These are phyloP conservation scores for Saccharomyces pastorianus DNA, from an alignment of 1,139 yeast genomes.

Conservation along the genomic window DNA sequence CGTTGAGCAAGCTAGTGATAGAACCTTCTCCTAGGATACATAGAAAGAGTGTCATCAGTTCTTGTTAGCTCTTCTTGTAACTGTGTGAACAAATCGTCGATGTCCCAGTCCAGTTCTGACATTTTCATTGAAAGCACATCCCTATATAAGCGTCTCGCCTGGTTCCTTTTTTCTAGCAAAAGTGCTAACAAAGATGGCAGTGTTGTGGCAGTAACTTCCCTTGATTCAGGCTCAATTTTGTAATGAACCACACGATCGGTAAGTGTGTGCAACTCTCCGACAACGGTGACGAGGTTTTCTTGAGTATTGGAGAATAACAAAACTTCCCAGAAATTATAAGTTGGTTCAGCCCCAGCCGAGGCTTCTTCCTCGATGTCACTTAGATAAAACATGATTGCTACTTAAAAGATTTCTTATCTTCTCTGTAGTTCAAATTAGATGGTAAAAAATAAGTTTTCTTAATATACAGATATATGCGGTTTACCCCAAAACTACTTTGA, in stretches of 20 bases:
- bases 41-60: constrained; percentile 13
- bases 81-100: constrained; percentile 11
- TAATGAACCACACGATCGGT: constrained; percentile 11
- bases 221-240: constrained; percentile 7
- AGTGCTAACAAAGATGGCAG: constrained; percentile 15
- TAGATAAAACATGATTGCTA: constrained; percentile 2
- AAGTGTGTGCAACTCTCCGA: constrained; percentile 12
- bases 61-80: constrained; percentile 14
- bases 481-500: background rate
- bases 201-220: constrained; percentile 3
- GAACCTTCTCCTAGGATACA: constrained; percentile 17
- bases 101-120: constrained; percentile 12
- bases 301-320: constrained; percentile 9
- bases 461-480: background rate
- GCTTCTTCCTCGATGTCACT: constrained; percentile 3
- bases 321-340: constrained; percentile 2
- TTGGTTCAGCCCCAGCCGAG: background rate
- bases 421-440: background rate
- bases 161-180: constrained; percentile 15
- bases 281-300: constrained; percentile 9
- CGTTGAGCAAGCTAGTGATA: constrained; percentile 6
- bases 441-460: background rate
- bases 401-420: background rate
- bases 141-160: constrained; percentile 18
- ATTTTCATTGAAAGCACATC: constrained; percentile 10